phyloP scores from a whole-genome alignment of 208 protist species.

The Entamoeba moshkovskii region DNA sequence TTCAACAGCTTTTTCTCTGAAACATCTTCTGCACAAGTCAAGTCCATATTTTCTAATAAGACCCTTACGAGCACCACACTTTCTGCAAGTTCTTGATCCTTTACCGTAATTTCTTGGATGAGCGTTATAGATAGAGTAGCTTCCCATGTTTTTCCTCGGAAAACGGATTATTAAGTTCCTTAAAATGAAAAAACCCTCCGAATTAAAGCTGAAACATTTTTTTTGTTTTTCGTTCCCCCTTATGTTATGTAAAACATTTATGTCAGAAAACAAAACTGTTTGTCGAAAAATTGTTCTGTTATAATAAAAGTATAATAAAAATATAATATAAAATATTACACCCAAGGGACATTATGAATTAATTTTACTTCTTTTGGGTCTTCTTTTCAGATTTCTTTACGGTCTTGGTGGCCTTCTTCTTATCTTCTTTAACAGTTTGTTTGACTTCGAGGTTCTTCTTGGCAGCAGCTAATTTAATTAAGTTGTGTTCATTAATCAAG shows the following conservation, averaged over 20 bases:
- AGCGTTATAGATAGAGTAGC: neutral
- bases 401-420: neutral
- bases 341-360: no score
- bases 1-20: conserved; percentile 27
- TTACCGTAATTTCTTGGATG: conserved; percentile 3
- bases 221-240: no score
- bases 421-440: neutral
- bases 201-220: no score
- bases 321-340: no score
- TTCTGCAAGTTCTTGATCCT: conserved; percentile 10
- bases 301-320: no score
- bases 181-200: no score
- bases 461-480: neutral
- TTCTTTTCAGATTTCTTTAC: neutral
- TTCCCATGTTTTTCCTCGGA: no score
- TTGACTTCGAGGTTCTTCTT: neutral
- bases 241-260: no score
- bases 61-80: conserved; percentile 27
- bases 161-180: no score
- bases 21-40: conserved; percentile 29
- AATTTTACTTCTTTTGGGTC: no score
- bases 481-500: conserved; percentile 8
- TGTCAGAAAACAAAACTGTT: no score
- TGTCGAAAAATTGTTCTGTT: no score
- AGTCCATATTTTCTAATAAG: conserved; percentile 35